phyloP scores from a whole-genome alignment of 495 filamentous ascomycete genomes.

The Poronia punctata region DNA sequence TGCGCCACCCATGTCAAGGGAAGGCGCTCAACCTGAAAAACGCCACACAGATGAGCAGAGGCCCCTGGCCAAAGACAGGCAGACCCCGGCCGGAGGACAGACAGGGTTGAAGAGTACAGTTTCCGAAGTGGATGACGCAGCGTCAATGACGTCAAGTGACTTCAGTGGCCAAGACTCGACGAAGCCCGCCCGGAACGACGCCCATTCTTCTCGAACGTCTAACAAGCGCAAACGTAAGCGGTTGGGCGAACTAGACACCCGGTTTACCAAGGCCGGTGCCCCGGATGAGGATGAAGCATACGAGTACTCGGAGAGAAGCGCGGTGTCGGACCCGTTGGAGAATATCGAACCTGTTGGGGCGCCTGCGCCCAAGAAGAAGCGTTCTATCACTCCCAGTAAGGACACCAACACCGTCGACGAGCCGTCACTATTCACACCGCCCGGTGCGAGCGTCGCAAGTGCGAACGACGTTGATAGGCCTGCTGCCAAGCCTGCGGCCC shows the following conservation, averaged over 20 bases:
- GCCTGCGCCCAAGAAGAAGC: background rate
- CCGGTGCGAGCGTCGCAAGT: too few species aligned
- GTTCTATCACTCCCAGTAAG: background rate
- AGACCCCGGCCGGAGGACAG: too few species aligned
- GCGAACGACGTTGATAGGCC: too few species aligned
- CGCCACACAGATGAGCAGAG: too few species aligned
- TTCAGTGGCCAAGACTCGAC: too few species aligned
- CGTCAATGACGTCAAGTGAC: too few species aligned
- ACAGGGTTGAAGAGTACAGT: too few species aligned
- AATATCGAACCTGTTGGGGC: slow-evolving; percentile 6
- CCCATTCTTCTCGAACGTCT: background rate
- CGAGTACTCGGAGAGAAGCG: slow-evolving; percentile 20
- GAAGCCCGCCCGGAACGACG: background rate
- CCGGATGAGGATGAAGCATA: slow-evolving; percentile 4
- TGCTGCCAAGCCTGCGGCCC: background rate
- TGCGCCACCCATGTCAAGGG: slow-evolving; percentile 23
- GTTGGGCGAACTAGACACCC: background rate
- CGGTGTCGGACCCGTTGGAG: slow-evolving; percentile 11
- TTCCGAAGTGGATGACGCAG: too few species aligned
- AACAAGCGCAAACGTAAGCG: slow-evolving; percentile 10
- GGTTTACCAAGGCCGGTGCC: background rate
- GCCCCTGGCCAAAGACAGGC: background rate
- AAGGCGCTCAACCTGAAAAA: slow-evolving; percentile 12
- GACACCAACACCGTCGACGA: too few species aligned
- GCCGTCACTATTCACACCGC: too few species aligned